Base-by-base conservation (phyloP, 441 rosid genomes). In the Hura crepitans region DNA sequence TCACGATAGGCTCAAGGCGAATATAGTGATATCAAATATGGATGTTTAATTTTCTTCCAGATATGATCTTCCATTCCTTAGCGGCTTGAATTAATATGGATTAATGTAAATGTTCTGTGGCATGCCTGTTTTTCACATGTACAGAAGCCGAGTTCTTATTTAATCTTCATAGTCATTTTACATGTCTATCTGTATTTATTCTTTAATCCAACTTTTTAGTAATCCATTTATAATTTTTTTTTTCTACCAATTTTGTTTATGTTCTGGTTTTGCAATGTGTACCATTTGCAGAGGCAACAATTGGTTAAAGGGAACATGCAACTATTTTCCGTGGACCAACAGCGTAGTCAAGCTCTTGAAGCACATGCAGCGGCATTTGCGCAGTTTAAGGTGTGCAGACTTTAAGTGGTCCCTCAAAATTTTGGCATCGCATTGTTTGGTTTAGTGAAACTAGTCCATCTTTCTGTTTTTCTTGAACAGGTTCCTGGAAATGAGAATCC, bases 311-410 rank as follows among this genome's bases (percentile, higher is more conserved):
- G 99, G 75, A 93, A 91, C 76, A 91, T 96, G 99, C 99, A 96
- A 78, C 97, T 96, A 76, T 96, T 87, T 81, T 96, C 99, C 22
- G 85, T 96, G 68, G 98, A 96, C 57, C 98, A 96, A 83, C 98
- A 96, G 84, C 96, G 98, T 51, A 93, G 99, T 84, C 99, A 96
- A 84, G 98, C 98, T 56, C 97, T 96, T 71, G 99, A 96, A 82
- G 99, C 99, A 59, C 99, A 96, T 86, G 97, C 99, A 76, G 97
- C 99, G 5, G 82, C 99, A 55, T 96, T 93, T 80, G 93, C 97
- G 17, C 86, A 87, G 72, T 88, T 88, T 69, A 96, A 90, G 83
- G 99, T 92, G 14, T 23, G 78, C 25, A 45, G 31, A 17, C 39
- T 78, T 58, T 50, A 13, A 33, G n/a, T 56, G 65, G 31, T 33